A percentile compares a stretch with the other conserved stretches of the same genome.
These are phyloP conservation scores for Cystofilobasidium macerans DNA, from an alignment of 768 basidiomycete genomes.

Conservation along the genomic window DNA sequence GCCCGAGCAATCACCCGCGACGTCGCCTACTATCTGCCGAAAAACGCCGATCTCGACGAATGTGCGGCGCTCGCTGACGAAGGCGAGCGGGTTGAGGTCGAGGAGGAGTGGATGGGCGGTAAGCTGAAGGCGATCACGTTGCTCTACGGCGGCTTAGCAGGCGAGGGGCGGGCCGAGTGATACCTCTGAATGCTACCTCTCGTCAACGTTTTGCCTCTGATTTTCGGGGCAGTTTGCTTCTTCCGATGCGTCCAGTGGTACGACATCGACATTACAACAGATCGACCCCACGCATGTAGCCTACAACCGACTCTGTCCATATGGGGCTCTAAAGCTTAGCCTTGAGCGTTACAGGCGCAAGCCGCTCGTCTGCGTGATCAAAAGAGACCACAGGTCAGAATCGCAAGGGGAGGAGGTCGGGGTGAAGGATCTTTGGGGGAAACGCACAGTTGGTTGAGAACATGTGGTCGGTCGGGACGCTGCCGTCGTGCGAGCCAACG, in stretches of 20 bases:
- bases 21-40: conserved; percentile 65
- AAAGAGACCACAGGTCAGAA: neutral
- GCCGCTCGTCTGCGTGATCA: neutral
- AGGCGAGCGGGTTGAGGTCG: conserved; percentile 26
- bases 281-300: too few relatives aligned
- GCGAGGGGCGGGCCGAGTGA: neutral
- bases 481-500: conserved; percentile 47
- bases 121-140: conserved; percentile 91
- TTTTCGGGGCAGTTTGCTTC: neutral
- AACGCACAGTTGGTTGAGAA: neutral
- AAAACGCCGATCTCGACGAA: conserved; percentile 65
- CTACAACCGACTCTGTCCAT: too few relatives aligned
- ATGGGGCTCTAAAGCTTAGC: neutral
- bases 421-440: neutral
- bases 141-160: conserved; percentile 65
- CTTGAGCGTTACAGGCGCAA: neutral
- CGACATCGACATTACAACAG: too few relatives aligned
- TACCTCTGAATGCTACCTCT: too few relatives aligned
- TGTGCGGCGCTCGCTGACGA: conserved; percentile 47
- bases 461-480: neutral
- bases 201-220: too few relatives aligned
- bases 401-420: neutral
- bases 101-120: conserved; percentile 85
- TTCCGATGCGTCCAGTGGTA: neutral
- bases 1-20: conserved; percentile 53